These are phyloP conservation scores for Rhypophila decipiens DNA, from an alignment of 495 filamentous ascomycete species.

Conservation along the genomic window DNA sequence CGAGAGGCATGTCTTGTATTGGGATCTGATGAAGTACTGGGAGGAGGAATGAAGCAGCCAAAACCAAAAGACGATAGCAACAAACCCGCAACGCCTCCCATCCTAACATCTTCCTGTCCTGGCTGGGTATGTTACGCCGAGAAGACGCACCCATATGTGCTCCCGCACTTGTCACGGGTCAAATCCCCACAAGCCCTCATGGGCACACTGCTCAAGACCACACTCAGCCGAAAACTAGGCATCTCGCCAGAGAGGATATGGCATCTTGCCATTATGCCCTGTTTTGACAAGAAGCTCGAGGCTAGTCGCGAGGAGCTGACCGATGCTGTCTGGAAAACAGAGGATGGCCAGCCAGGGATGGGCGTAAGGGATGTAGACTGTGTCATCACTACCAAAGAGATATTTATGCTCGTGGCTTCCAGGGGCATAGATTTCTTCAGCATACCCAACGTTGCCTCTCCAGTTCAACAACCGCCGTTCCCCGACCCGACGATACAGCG, in stretches of 20 bases:
- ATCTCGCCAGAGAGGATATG: conserved; percentile 78
- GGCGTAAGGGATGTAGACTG: conserved; percentile 88
- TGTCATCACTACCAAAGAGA: conserved; percentile 90
- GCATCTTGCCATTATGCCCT: conserved; percentile 94
- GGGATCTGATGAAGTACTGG: conserved; percentile 69
- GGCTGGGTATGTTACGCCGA: conserved; percentile 99
- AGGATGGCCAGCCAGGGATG: conserved; percentile 33
- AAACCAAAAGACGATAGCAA: not conserved
- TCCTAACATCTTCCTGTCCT: conserved; percentile 86
- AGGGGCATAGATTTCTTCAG: conserved; percentile 65
- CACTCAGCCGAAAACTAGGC: conserved; percentile 61
- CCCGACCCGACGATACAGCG: conserved; percentile 61
- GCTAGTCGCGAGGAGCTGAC: conserved; percentile 91
- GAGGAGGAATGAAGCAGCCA: conserved; percentile 7
- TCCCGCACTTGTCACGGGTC: conserved; percentile 83
- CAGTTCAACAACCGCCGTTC: conserved; percentile 40
- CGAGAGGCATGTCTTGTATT: conserved; percentile 71
- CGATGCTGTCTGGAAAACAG: conserved; percentile 59
- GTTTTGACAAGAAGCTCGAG: conserved; percentile 98
- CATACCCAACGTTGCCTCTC: conserved; percentile 53
- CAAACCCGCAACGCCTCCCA: conserved; percentile 52
- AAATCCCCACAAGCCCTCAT: conserved; percentile 92
- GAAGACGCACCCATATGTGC: conserved; percentile 87
- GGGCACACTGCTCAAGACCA: conserved; percentile 82
- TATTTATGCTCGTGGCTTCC: conserved; percentile 78